Base-by-base conservation (phyloP, 1,139 yeast genomes). In the Nakaseomyces nivariensis region DNA sequence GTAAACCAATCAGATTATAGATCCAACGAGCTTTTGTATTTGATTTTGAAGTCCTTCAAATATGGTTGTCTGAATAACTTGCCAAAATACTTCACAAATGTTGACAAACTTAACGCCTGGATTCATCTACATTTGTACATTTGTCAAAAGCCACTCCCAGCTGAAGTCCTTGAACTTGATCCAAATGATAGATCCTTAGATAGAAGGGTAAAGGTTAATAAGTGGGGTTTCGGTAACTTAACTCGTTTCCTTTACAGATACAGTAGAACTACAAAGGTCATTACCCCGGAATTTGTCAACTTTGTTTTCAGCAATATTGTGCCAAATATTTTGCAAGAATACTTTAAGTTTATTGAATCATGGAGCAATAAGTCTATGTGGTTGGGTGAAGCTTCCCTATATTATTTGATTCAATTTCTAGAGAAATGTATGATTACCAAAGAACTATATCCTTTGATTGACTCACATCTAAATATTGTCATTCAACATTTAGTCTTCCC, bases 151-250 rank as follows among this genome's bases (percentile, higher is more conserved):
- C 74, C 74, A 4, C 71, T 83, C 7, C 92, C 95, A 1, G 64
- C 67, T 5, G 74, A 75, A 43, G 76, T 79, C 0, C 60, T 78
- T 58, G 73, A 72, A 4, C 59, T 78, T 7, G 83, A 80, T 26
- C 73, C 73, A 24, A 74, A 74, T 24, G 85, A 79, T 46, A 72
- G 84, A 52, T 58, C 67, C 1, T 51, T 69, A 26, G 73, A 74
- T 57, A 79, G 78, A 42, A 67, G 85, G 57, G 72, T 78, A 27
- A 82, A 81, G 58, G 75, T 83, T 37, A 78, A 79, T 49, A 84
- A 84, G 65, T 83, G 90, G 90, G 79, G 82, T 48, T 82, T 79
- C 64, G 88, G 82, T 31, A 83, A 83, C 59, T 66, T 83, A 51
- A 78, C 79, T 55, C 72, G 84, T 58, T 71, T 84, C 46, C 53